Conservation (phyloP, 2,329 filamentous ascomycete genomes). For the Keithomyces neogunnii region DNA sequence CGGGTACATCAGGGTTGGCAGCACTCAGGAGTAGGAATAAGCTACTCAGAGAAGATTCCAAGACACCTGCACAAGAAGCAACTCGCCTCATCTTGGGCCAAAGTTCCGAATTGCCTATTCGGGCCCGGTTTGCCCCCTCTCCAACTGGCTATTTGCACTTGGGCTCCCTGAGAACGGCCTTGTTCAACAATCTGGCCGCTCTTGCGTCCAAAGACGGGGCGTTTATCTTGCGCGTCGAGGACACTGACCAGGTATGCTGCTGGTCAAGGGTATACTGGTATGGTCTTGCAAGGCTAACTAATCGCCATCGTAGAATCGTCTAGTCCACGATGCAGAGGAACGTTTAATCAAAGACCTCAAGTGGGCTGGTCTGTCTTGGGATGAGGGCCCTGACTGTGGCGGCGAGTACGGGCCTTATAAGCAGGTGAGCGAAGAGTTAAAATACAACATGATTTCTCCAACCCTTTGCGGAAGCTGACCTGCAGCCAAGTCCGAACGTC, state of each 20-base stretch:
- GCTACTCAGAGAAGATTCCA: constrained; percentile 15
- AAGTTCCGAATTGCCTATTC: constrained; percentile 44
- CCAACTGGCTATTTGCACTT: constrained; percentile 91
- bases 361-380: constrained; percentile 89
- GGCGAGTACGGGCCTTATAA: constrained; percentile 80
- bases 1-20: constrained; percentile 8
- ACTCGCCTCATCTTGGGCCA: constrained; percentile 25
- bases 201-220: constrained; percentile 72
- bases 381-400: constrained; percentile 81
- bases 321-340: constrained; percentile 70
- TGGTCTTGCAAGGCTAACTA: not conserved
- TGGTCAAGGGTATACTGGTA: not conserved
- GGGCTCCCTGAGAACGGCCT: constrained; percentile 80
- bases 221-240: constrained; percentile 86
- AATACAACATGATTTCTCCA: not conserved
- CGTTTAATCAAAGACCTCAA: constrained; percentile 69
- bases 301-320: constrained; percentile 53
- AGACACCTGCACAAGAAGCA: not conserved
- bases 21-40: constrained; percentile 10
- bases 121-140: constrained; percentile 82
- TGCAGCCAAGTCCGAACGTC: constrained; percentile 61
- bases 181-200: constrained; percentile 94
- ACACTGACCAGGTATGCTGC: constrained; percentile 76
- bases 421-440: constrained; percentile 46
- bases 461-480: not conserved